Evolutionary conservation across 202 grass and related monocot species (phyloP).

Genomic region (Panicum hallii): DNA sequence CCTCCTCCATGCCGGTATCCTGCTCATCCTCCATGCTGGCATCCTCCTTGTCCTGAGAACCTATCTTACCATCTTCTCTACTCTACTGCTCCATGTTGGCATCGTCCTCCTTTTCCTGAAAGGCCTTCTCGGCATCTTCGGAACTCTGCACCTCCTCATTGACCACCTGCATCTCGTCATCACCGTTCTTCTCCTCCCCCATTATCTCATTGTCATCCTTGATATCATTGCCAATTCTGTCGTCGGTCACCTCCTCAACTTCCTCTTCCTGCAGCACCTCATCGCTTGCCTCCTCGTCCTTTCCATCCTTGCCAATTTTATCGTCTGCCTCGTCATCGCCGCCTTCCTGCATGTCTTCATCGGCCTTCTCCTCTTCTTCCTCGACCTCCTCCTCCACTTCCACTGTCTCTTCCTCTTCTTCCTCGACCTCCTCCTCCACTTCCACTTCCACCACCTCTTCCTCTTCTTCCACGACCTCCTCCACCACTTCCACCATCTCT

Average conservation of each 20-base stretch:
- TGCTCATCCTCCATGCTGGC: slow-evolving; percentile 7
- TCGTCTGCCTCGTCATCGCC: not conserved
- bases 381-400: not conserved
- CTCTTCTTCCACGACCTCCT: no score
- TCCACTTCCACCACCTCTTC: no score
- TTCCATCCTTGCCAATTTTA: not conserved
- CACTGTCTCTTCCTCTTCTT: not conserved
- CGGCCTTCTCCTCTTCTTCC: not conserved
- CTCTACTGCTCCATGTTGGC: not conserved
- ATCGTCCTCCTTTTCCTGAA: not conserved
- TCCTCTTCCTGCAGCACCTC: not conserved
- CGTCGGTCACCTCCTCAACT: not conserved
- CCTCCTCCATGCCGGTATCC: not conserved
- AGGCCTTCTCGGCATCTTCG: not conserved
- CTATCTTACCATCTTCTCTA: not conserved
- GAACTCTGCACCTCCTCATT: not conserved
- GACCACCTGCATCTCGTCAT: not conserved
- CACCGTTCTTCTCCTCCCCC: not conserved
- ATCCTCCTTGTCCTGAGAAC: not conserved
- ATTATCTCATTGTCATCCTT: not conserved
- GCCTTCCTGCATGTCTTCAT: not conserved
- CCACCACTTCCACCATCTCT: not conserved
- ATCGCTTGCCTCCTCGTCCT: not conserved
- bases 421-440: no score
- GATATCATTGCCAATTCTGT: not conserved